Percentiles rank a stretch among this genome's conserved stretches.
phyloP scores from a whole-genome alignment of 208 protist genomes.

The Leishmania martiniquensis region DNA sequence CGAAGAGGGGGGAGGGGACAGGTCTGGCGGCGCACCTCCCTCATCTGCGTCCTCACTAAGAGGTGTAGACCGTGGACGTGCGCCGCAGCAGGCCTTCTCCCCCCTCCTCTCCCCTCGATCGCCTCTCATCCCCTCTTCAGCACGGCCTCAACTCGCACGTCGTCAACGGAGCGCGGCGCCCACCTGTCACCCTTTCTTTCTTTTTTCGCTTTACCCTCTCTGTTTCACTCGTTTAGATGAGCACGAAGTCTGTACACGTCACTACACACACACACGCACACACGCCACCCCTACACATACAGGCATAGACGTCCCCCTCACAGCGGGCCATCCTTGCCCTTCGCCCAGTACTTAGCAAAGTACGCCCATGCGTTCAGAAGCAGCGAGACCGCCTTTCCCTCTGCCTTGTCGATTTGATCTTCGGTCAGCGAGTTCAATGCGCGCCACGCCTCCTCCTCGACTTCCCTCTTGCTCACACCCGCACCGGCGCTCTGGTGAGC shows the following conservation, averaged over 20 bases:
- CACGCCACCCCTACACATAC: too few relatives aligned
- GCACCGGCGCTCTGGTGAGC: conserved; percentile 71
- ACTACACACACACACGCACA: background rate
- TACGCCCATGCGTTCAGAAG: conserved; percentile 93
- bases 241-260: background rate
- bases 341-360: conserved; percentile 92
- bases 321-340: conserved; percentile 81
- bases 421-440: conserved; percentile 81
- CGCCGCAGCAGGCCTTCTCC: background rate
- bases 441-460: conserved; percentile 82
- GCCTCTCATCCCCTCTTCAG: background rate
- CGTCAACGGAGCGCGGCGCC: background rate
- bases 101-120: background rate
- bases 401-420: conserved; percentile 82
- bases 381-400: conserved; percentile 88
- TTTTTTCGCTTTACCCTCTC: background rate
- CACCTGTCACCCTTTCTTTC: background rate
- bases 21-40: background rate
- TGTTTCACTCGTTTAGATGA: background rate
- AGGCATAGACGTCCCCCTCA: background rate
- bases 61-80: background rate
- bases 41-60: background rate
- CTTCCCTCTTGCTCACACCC: conserved; percentile 54
- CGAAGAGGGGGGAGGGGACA: background rate
- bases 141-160: background rate